Conservation (phyloP, 2,329 filamentous ascomycete genomes). For the Podosphaera xanthii region DNA sequence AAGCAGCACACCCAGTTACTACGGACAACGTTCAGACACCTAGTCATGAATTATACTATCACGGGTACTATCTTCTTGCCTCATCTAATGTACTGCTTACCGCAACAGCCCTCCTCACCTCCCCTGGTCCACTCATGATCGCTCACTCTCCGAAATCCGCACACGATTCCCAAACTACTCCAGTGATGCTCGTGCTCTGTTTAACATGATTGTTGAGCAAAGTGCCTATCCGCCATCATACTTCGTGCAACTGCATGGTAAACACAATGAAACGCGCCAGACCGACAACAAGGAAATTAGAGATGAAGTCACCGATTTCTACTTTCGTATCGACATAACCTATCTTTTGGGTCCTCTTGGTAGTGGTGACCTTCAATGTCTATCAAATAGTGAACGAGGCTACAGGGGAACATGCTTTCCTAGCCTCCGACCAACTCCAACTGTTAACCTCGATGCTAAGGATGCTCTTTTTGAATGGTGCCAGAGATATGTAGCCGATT, state of each 20-base stretch:
- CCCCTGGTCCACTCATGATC: slow-evolving; percentile 11
- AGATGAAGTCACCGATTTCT: slow-evolving; percentile 33
- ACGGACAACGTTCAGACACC: no score
- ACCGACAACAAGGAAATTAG: slow-evolving; percentile 21
- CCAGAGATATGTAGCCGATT: slow-evolving; percentile 37
- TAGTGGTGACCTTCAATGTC: slow-evolving; percentile 24
- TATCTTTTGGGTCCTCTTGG: slow-evolving; percentile 28
- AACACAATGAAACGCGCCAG: slow-evolving; percentile 13
- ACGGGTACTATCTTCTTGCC: no score
- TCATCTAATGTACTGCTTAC: no score
- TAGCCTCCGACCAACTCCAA: slow-evolving; percentile 24
- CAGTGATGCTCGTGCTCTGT: slow-evolving; percentile 8
- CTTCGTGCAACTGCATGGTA: slow-evolving; percentile 14
- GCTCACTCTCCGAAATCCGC: slow-evolving; percentile 8
- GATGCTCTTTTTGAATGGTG: slow-evolving; percentile 29
- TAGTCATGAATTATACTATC: no score
- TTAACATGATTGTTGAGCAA: slow-evolving; percentile 12
- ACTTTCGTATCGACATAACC: slow-evolving; percentile 33
- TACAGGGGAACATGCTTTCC: slow-evolving; percentile 40
- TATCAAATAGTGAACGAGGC: slow-evolving; percentile 34
- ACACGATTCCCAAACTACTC: slow-evolving; percentile 14
- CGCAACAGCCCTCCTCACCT: slow-evolving; percentile 5
- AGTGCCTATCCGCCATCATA: slow-evolving; percentile 12
- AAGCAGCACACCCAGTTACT: no score
- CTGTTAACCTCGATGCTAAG: slow-evolving; percentile 5